Evolutionary conservation across 2,329 filamentous ascomycete genomes (phyloP).

Genomic region (Hymenoscyphus occultus): DNA sequence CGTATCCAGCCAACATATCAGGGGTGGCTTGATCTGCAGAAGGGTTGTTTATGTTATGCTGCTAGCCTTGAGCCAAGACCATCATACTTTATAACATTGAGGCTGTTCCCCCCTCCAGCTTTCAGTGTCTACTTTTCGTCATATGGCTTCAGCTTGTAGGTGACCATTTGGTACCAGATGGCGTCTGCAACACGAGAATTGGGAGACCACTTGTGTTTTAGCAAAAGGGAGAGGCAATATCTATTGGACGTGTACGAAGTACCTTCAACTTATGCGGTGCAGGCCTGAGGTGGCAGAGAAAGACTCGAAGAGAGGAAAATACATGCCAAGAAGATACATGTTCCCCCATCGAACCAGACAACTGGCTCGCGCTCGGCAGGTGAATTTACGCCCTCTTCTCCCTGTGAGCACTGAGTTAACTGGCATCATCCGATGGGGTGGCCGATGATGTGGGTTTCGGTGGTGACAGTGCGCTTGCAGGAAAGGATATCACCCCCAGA

Average conservation of each 20-base stretch:
- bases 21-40: slow-evolving; percentile 4
- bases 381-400: background rate
- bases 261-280: background rate
- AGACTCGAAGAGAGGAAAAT: background rate
- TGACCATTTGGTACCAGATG: slow-evolving; percentile 3
- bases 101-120: background rate
- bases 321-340: background rate
- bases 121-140: background rate
- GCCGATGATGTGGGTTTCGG: slow-evolving; percentile 1
- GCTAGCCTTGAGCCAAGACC: slow-evolving; percentile 5
- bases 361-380: background rate
- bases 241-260: background rate
- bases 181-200: slow-evolving; percentile 6
- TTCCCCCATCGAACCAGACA: background rate
- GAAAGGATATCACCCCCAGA: background rate
- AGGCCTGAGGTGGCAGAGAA: slow-evolving; percentile 5
- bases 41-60: background rate
- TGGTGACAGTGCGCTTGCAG: background rate
- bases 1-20: background rate
- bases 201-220: slow-evolving; percentile 1
- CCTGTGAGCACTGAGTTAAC: background rate
- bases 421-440: background rate
- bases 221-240: background rate
- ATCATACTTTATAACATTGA: slow-evolving; percentile 1
- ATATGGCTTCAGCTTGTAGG: slow-evolving; percentile 2